Conservation (phyloP, 352 stramenopile species). For the Phytophthora niederhauseri region DNA sequence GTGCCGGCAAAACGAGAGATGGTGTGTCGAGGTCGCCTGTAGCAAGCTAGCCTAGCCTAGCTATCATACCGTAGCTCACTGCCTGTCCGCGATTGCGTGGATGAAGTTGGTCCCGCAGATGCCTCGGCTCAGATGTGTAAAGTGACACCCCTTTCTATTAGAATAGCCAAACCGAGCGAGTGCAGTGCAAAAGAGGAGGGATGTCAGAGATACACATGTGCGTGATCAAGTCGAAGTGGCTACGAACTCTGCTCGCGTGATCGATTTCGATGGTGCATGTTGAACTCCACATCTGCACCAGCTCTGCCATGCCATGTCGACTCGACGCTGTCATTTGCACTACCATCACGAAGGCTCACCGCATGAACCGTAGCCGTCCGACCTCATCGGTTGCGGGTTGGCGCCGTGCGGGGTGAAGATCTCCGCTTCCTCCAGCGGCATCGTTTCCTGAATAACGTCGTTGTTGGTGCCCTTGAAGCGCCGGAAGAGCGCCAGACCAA, state of each 20-base stretch:
- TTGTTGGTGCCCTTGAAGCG: slow-evolving; percentile 11
- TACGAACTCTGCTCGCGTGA: slow-evolving; percentile 4
- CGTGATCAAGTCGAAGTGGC: slow-evolving; percentile 6
- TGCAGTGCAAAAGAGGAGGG: neutral
- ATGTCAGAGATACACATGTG: neutral
- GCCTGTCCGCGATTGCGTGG: slow-evolving; percentile 17
- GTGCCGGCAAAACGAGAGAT: slow-evolving; percentile 7
- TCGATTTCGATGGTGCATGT: slow-evolving; percentile 3
- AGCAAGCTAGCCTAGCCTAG: neutral
- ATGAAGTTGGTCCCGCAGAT: slow-evolving; percentile 10
- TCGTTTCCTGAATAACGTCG: neutral
- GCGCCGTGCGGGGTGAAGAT: slow-evolving; percentile 16
- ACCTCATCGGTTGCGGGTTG: slow-evolving; percentile 10
- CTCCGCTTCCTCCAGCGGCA: slow-evolving; percentile 6
- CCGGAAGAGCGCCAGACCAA: slow-evolving; percentile 16
- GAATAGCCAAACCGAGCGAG: neutral
- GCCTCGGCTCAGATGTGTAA: slow-evolving; percentile 13
- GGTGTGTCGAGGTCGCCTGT: neutral
- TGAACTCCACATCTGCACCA: slow-evolving; percentile 1
- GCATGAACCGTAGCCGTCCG: slow-evolving; percentile 3
- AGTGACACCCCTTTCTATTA: slow-evolving; percentile 6
- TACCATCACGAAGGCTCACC: neutral
- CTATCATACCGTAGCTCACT: neutral
- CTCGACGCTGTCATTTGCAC: slow-evolving; percentile 5
- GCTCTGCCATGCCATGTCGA: slow-evolving; percentile 7